These are phyloP conservation scores for Petunia hybrid DNA, from an alignment of 305 asterid species.

Conservation along the genomic window DNA sequence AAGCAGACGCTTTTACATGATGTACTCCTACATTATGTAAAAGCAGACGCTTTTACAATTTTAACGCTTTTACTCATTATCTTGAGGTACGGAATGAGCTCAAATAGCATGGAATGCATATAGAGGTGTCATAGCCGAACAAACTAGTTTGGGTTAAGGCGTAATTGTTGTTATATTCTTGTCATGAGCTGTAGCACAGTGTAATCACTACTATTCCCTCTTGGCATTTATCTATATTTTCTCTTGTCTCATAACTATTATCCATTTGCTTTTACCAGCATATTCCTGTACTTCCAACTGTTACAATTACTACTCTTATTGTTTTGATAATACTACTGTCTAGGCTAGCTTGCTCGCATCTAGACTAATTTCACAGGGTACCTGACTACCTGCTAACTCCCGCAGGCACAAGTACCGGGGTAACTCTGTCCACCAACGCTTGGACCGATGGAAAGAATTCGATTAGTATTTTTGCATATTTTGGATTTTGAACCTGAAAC, in stretches of 20 bases:
- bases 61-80: too few species aligned
- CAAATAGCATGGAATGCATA: neutral
- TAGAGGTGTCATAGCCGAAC: neutral
- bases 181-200: neutral
- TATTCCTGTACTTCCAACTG: neutral
- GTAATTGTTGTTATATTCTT: neutral
- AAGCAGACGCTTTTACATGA: constrained; percentile 9
- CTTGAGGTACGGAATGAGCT: neutral
- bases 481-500: too few species aligned
- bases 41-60: too few species aligned
- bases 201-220: neutral
- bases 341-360: too few species aligned
- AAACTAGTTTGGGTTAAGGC: neutral
- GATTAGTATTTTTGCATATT: too few species aligned
- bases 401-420: too few species aligned
- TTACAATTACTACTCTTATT: neutral
- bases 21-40: neutral
- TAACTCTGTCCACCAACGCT: too few species aligned
- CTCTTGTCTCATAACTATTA: neutral
- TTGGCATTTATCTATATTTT: constrained; percentile 6
- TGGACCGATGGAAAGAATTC: too few species aligned
- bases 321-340: too few species aligned
- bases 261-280: neutral
- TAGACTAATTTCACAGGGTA: too few species aligned
- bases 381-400: too few species aligned